phyloP scores from a whole-genome alignment of 1,139 yeast species.

The Pneumocystis murina region DNA sequence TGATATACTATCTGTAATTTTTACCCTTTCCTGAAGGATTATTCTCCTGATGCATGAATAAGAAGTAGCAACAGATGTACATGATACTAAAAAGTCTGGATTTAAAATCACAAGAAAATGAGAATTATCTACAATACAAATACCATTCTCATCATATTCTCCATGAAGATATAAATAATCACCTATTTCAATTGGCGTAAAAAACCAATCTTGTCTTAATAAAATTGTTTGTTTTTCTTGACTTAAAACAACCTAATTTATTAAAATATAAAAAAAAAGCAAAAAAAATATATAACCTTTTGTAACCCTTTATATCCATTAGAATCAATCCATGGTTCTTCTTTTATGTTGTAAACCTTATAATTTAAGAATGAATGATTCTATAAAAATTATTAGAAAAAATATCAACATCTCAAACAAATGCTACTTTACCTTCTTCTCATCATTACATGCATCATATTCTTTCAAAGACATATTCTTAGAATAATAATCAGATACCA shows the following conservation, averaged over 20 bases:
- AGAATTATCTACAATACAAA: constrained; percentile 38
- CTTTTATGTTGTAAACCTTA: background rate
- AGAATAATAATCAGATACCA: too few species aligned
- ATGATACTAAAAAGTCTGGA: constrained; percentile 70
- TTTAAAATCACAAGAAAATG: constrained; percentile 56
- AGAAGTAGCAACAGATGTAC: constrained; percentile 69
- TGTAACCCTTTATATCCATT: background rate
- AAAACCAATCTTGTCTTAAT: constrained; percentile 1
- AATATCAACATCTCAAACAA: background rate
- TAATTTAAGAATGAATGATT: background rate
- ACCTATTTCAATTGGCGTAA: constrained; percentile 11
- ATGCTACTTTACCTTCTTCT: background rate
- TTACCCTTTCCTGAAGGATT: constrained; percentile 41
- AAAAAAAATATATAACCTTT: background rate
- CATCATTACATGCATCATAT: background rate
- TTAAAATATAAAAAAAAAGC: background rate
- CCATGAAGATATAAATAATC: constrained; percentile 29
- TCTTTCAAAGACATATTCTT: background rate
- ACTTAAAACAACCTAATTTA: background rate
- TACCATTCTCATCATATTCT: constrained; percentile 12
- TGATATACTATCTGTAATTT: constrained; percentile 41
- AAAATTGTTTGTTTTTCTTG: background rate
- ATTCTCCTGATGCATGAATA: constrained; percentile 58
- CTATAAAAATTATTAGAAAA: background rate
- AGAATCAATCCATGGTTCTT: background rate